phyloP scores from a whole-genome alignment of 306 rosid species.

The Alnus glutinosa region DNA sequence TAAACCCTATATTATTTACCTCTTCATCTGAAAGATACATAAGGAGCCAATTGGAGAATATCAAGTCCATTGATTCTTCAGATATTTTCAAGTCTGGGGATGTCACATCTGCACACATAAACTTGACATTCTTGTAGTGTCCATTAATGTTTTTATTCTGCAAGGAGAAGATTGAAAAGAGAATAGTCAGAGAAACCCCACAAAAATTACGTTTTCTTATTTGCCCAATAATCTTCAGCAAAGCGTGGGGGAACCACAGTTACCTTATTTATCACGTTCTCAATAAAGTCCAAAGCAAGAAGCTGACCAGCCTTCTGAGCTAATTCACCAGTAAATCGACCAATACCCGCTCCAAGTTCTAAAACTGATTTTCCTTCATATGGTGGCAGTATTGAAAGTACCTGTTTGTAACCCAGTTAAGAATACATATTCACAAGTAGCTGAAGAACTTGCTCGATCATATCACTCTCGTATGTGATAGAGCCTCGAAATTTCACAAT shows the following conservation, averaged over 20 bases:
- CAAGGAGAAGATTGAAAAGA: slow-evolving; percentile 15
- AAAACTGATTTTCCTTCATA: slow-evolving; percentile 80
- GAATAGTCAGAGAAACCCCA: slow-evolving; percentile 7
- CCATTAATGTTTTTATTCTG: slow-evolving; percentile 83
- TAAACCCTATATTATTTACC: slow-evolving; percentile 46
- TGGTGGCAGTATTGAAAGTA: slow-evolving; percentile 69
- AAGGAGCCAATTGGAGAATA: slow-evolving; percentile 96
- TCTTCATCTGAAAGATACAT: slow-evolving; percentile 92
- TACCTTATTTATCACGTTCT: slow-evolving; percentile 86
- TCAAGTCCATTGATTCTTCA: slow-evolving; percentile 69
- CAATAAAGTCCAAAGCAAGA: slow-evolving; percentile 87
- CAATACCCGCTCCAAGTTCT: slow-evolving; percentile 97
- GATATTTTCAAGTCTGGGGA: slow-evolving; percentile 62
- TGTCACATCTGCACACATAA: slow-evolving; percentile 91
- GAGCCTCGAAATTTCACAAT: background rate
- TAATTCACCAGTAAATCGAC: slow-evolving; percentile 87
- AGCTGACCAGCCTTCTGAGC: slow-evolving; percentile 82
- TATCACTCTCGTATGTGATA: background rate
- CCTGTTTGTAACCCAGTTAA: slow-evolving; percentile 34
- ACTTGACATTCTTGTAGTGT: slow-evolving; percentile 76
- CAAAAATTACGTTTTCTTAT: background rate
- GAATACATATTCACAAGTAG: background rate
- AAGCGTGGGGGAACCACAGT: slow-evolving; percentile 1
- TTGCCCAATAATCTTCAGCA: slow-evolving; percentile 10
- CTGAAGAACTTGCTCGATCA: background rate